phyloP scores from a whole-genome alignment of 2,329 filamentous ascomycete species.

The Pseudocercospora eumusae region DNA sequence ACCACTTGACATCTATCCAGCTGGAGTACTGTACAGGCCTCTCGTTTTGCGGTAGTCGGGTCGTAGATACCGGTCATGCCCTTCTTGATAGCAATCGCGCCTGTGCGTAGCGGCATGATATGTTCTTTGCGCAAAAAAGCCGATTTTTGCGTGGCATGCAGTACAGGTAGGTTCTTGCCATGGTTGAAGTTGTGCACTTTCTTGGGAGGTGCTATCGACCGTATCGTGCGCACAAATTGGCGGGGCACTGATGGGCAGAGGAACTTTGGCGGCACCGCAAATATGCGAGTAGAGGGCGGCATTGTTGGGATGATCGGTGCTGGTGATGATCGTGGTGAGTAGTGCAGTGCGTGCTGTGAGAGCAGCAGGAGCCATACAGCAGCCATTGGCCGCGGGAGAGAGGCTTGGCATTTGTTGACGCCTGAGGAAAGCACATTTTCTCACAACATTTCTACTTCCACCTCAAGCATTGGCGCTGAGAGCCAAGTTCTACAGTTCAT shows the following conservation, averaged over 20 bases:
- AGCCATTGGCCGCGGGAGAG: not conserved
- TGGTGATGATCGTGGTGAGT: not conserved
- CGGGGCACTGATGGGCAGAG: slow-evolving; percentile 38
- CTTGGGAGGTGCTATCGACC: slow-evolving; percentile 56
- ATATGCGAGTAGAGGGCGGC: slow-evolving; percentile 33
- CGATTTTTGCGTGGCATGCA: slow-evolving; percentile 59
- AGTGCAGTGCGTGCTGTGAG: not conserved
- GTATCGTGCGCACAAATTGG: slow-evolving; percentile 50
- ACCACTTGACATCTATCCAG: slow-evolving; percentile 90
- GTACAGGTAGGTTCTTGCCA: slow-evolving; percentile 51
- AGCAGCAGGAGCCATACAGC: not conserved
- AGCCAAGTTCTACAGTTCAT: too few species aligned
- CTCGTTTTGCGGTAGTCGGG: slow-evolving; percentile 70
- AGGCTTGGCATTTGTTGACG: not conserved
- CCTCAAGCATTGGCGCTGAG: too few species aligned
- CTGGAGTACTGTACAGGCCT: slow-evolving; percentile 88
- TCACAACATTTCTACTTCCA: not conserved
- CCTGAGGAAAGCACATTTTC: not conserved
- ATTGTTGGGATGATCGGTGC: slow-evolving; percentile 19
- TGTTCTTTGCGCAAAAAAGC: slow-evolving; percentile 61
- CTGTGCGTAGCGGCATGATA: slow-evolving; percentile 68
- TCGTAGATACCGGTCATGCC: slow-evolving; percentile 94
- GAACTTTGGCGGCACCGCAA: slow-evolving; percentile 37
- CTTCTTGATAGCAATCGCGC: slow-evolving; percentile 84
- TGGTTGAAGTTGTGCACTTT: slow-evolving; percentile 57